Base-by-base conservation (phyloP, 2,329 filamentous ascomycete genomes). In the Leptographium procerum region DNA sequence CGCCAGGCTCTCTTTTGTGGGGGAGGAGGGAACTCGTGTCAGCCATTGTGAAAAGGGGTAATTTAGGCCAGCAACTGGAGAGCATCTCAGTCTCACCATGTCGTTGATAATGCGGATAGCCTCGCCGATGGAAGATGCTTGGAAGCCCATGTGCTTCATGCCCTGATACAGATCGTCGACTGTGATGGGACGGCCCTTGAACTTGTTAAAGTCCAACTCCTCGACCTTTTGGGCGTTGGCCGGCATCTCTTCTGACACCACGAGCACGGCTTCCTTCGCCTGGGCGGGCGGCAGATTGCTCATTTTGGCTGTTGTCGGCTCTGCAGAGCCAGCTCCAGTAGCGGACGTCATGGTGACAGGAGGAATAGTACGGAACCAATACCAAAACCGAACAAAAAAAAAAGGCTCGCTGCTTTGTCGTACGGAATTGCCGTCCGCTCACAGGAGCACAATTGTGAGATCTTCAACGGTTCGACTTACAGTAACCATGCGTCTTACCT, bases 21-120 rank as follows among this genome's bases (percentile, higher is more conserved):
- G 7, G 13, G 29, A 26, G 22, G 31, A 51, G 22, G 16, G 16
- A 24, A 19, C 19, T 19, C 5, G 13, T 43, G 40, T 43, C 19
- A 48, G 28, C 6, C 3, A 7, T n/a, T n/a, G 40, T n/a, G n/a
- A 40, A 48, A 5, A 34, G 26, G 31, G 24, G 48, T 28, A 19
- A 36, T 11, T 4, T n/a, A 26, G 24, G 14, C 11, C 7, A 10
- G 29, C 29, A 28, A 14, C 13, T 22, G 3, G 9, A 13, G n/a
- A 51, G 11, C 2, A 22, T 11, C 10, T 11, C 22, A 24, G 24
- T 28, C 74, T 69, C 76, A 95, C 91, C 94, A 99, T 99, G 62
- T 89, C 85, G 69, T 99, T 94, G 70, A 99, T 91, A 68, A 97
- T 95, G 60, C 88, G 81, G 62, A 94, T 85, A 14, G 92, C 94